phyloP scores from a whole-genome alignment of 306 rosid genomes.

The Carpinus fangiana region DNA sequence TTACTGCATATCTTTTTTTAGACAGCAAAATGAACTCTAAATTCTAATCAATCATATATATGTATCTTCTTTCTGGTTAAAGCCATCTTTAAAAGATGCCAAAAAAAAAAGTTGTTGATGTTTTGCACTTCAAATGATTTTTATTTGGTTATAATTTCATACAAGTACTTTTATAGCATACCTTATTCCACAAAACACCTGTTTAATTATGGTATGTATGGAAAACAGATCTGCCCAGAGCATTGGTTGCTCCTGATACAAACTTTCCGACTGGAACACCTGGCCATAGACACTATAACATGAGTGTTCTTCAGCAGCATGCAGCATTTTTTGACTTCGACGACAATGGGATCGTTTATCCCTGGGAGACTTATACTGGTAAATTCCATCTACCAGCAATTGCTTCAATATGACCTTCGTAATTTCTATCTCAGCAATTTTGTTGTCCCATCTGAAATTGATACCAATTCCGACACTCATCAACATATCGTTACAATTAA shows the following conservation, averaged over 20 bases:
- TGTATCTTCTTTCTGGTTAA: not conserved
- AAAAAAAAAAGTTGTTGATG: not conserved
- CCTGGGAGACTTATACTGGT: constrained; percentile 87
- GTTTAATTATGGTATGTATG: not conserved
- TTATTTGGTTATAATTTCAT: too few species aligned
- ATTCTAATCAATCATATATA: not conserved
- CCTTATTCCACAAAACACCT: too few species aligned
- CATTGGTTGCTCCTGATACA: constrained; percentile 70
- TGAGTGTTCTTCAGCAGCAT: constrained; percentile 88
- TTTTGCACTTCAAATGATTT: not conserved
- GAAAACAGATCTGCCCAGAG: constrained; percentile 65
- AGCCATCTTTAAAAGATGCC: not conserved
- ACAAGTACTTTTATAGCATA: too few species aligned
- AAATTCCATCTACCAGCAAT: not conserved
- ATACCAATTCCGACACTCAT: not conserved
- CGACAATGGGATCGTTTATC: constrained; percentile 74
- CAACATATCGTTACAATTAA: not conserved
- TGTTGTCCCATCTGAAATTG: too few species aligned
- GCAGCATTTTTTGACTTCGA: constrained; percentile 75
- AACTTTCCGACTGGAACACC: constrained; percentile 69
- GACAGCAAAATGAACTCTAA: not conserved
- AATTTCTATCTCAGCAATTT: not conserved
- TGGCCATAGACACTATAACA: constrained; percentile 48
- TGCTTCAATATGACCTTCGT: not conserved
- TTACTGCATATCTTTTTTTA: not conserved